Conservation (phyloP, 257 asterid species). For the Galeopsis tetrahit region DNA sequence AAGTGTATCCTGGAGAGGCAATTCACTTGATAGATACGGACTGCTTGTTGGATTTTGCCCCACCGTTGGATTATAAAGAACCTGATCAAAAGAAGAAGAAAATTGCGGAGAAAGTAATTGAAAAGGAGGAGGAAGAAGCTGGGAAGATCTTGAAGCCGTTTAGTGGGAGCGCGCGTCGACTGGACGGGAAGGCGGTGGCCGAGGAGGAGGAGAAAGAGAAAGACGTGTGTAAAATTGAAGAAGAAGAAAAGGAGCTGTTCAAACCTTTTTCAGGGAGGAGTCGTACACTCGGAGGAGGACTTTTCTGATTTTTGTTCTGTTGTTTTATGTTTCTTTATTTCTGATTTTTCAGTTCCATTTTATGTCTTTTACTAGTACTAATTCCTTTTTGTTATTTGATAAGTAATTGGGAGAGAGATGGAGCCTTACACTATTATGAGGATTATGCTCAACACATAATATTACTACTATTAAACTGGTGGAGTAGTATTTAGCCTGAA, state of each 20-base stretch:
- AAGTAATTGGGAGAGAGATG: too few species aligned
- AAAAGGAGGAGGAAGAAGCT: not conserved
- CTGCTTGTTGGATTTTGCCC: slow-evolving; percentile 18
- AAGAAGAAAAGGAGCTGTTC: not conserved
- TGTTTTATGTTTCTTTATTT: not conserved
- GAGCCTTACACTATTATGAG: too few species aligned
- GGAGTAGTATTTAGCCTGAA: too few species aligned
- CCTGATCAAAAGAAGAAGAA: not conserved
- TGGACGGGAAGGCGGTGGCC: slow-evolving; percentile 20
- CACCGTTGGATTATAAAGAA: slow-evolving; percentile 29
- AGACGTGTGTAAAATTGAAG: not conserved
- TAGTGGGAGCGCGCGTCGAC: slow-evolving; percentile 5
- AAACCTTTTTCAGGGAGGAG: slow-evolving; percentile 28
- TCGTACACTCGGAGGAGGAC: not conserved
- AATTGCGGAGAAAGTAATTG: not conserved
- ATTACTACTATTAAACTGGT: too few species aligned
- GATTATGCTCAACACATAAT: too few species aligned
- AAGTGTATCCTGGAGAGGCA: not conserved
- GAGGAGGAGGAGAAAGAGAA: not conserved
- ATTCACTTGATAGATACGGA: not conserved
- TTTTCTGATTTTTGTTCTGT: not conserved
- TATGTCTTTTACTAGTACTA: too few species aligned
- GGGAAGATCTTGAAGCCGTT: slow-evolving; percentile 21
- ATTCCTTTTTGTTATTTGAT: too few species aligned
- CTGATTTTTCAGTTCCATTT: too few species aligned